Base-by-base conservation (phyloP, 1,139 yeast species). In the Yamadazyma mexicana region DNA sequence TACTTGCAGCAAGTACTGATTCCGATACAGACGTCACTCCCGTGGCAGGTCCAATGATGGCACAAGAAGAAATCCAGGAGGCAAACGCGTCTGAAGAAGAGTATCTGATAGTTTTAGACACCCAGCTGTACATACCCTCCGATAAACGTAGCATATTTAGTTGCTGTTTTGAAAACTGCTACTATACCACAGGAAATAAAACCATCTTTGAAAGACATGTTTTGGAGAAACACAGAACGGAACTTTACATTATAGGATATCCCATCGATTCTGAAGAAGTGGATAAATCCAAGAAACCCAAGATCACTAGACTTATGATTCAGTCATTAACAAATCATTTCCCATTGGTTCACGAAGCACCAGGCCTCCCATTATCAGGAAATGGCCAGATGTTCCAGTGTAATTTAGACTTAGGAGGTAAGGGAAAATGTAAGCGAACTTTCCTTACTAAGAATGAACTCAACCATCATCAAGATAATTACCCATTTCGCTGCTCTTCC, bases 131-230 rank as follows among this genome's bases (percentile, higher is more conserved):
- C 48, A 26, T 45, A 15, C 34, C 35, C 26, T 17, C 43, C 3
- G 7, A 28, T 8, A 31, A 40, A 11, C 18, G 32, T 16, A 26
- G 36, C 18, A 39, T 64, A 3, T 61, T 49, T 37, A 34, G 46
- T 18, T 69, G 75, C 48, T 66, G 67, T 3, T 63, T 69, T 39
- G 44, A 46, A 5, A 34, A 43, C 4, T 69, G 75, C 44, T 37
- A 48, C 11, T 64, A 61, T 35, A 58, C 65, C 25, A 61, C 73
- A 0, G 70, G 68, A 0, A 64, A 64, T 39, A 59, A 54, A 29
- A 36, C 44, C 7, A 40, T 64, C 20, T 69, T 65, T 46, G 55
- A 59, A 34, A 48, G 47, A 3, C 76, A 70, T 44, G 49, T 70
- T 9, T 44, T 67, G 4, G 52, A 52, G 2, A 37, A 35, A 9